Conservation (phyloP, 257 asterid genomes). For the Gentiana macrophylla region DNA sequence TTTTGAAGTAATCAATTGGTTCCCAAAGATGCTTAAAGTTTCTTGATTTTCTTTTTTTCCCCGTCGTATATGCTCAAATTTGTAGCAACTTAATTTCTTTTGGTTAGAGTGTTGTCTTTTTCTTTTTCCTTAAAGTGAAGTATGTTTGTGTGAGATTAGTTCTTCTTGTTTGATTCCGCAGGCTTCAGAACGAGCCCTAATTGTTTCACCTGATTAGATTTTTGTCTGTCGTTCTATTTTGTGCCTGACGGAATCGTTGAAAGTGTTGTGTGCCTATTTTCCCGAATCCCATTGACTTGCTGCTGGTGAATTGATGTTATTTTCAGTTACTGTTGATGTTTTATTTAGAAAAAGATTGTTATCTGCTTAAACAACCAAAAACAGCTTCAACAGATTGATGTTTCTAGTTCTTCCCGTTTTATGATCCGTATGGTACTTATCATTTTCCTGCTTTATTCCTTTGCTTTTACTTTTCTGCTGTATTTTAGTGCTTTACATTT, state of each 20-base stretch:
- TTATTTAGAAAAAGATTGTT: not conserved
- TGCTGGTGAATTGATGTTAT: slow-evolving; percentile 3
- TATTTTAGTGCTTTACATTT: slow-evolving; percentile 20
- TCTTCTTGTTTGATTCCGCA: slow-evolving; percentile 4
- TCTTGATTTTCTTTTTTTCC: no score
- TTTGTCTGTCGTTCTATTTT: not conserved
- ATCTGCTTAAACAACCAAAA: slow-evolving; percentile 10
- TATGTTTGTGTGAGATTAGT: slow-evolving; percentile 4
- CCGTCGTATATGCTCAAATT: no score
- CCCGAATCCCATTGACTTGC: not conserved
- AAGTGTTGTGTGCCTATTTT: not conserved
- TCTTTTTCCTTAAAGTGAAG: no score
- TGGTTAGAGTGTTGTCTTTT: no score
- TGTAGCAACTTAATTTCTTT: no score
- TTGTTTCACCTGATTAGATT: not conserved
- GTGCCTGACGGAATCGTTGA: not conserved
- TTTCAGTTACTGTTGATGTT: slow-evolving; percentile 8
- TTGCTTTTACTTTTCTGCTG: slow-evolving; percentile 11
- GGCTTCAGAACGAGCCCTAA: slow-evolving; percentile 9
- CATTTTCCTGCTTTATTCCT: slow-evolving; percentile 24
- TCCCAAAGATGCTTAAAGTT: no score
- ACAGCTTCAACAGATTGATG: slow-evolving; percentile 14
- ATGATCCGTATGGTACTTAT: slow-evolving; percentile 37
- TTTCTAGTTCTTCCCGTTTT: slow-evolving; percentile 26
- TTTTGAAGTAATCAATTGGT: no score